phyloP scores from a whole-genome alignment of 352 stramenopile species.

The Phytophthora podocarpi region DNA sequence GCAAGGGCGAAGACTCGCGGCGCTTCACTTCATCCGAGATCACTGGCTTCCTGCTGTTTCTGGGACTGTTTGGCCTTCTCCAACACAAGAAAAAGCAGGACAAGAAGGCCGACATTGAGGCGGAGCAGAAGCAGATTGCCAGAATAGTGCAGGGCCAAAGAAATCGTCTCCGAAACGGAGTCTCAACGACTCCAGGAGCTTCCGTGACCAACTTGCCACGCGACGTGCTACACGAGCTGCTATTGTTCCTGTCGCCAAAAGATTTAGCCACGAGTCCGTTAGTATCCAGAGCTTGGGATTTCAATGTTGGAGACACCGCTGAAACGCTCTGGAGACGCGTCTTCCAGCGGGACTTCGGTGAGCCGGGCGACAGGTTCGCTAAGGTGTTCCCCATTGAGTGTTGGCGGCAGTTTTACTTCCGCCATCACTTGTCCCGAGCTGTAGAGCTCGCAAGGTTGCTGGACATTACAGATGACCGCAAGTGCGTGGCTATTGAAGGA shows the following conservation, averaged over 20 bases:
- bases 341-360: slow-evolving; percentile 60
- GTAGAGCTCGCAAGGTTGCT: slow-evolving; percentile 68
- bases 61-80: slow-evolving; percentile 67
- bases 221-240: slow-evolving; percentile 57
- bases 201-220: slow-evolving; percentile 34
- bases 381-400: slow-evolving; percentile 57
- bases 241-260: slow-evolving; percentile 54
- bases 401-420: slow-evolving; percentile 78
- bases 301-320: slow-evolving; percentile 34
- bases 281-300: slow-evolving; percentile 50
- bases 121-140: slow-evolving; percentile 29
- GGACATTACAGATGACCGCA: slow-evolving; percentile 37
- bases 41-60: slow-evolving; percentile 61
- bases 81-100: slow-evolving; percentile 52
- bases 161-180: slow-evolving; percentile 11
- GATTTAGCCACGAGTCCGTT: slow-evolving; percentile 51
- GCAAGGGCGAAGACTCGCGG: slow-evolving; percentile 33
- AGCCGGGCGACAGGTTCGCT: slow-evolving; percentile 53
- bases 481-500: slow-evolving; percentile 67
- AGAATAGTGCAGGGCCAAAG: slow-evolving; percentile 19
- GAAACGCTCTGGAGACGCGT: slow-evolving; percentile 56
- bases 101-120: slow-evolving; percentile 16
- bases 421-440: slow-evolving; percentile 64
- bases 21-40: slow-evolving; percentile 61
- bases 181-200: not conserved